Percentiles rank a stretch among this genome's conserved stretches.
Evolutionary conservation across 257 asterid species (phyloP).

Genomic region (Buddleja alternifolia): DNA sequence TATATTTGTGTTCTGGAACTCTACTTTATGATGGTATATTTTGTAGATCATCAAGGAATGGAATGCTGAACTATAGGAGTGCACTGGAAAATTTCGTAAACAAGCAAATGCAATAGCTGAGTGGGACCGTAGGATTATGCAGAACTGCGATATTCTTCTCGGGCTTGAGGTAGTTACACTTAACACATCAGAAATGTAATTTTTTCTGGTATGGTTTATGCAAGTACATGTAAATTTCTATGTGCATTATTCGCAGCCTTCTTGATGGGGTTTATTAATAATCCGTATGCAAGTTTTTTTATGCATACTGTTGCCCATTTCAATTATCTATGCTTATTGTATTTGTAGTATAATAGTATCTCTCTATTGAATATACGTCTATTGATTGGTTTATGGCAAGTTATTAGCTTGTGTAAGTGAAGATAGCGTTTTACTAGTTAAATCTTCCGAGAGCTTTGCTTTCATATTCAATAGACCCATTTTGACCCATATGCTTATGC

Average conservation of each 20-base stretch:
- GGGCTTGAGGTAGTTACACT: slow-evolving; percentile 74
- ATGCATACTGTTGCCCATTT: background rate
- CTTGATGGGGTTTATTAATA: background rate
- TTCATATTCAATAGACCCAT: background rate
- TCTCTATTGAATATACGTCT: background rate
- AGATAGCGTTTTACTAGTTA: background rate
- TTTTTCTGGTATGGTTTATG: slow-evolving; percentile 19
- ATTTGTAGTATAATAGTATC: background rate
- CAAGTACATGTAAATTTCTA: background rate
- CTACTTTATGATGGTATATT: slow-evolving; percentile 19
- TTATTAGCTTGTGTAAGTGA: background rate
- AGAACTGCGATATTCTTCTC: slow-evolving; percentile 90
- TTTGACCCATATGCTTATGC: background rate
- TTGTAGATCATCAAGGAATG: slow-evolving; percentile 94
- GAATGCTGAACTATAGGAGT: slow-evolving; percentile 95
- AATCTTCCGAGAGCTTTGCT: slow-evolving; percentile 4
- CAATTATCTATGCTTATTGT: slow-evolving; percentile 5
- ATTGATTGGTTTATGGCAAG: background rate
- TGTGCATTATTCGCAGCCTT: background rate
- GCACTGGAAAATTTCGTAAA: slow-evolving; percentile 80
- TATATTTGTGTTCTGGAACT: slow-evolving; percentile 10
- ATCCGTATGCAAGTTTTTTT: background rate
- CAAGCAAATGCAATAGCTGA: slow-evolving; percentile 96
- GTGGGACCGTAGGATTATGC: slow-evolving; percentile 94
- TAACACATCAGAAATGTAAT: background rate